Percentiles rank a stretch among this genome's conserved stretches.
phyloP scores from a whole-genome alignment of 1,284 basidiomycete species.

The Pholiota adiposa region DNA sequence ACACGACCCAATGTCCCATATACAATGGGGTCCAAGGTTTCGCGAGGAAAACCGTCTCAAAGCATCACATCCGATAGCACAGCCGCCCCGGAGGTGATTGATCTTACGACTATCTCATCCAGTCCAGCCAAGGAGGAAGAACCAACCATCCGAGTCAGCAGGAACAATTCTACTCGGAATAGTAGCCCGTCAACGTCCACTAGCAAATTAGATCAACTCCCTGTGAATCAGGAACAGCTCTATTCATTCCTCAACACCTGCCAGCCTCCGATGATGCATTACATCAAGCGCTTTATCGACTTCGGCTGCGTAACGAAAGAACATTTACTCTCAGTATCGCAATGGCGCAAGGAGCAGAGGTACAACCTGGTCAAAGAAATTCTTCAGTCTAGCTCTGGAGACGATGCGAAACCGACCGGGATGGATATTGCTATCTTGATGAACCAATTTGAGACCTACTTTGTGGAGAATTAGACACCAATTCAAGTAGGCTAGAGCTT shows the following conservation, averaged over 20 bases:
- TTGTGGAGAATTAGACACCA: neutral
- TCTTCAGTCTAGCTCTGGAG: neutral
- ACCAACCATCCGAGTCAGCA: too few species aligned
- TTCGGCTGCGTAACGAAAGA: conserved; percentile 12
- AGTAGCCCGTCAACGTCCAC: too few species aligned
- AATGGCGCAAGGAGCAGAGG: neutral
- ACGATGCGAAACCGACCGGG: neutral
- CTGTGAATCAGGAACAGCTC: neutral
- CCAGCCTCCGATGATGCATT: conserved; percentile 16
- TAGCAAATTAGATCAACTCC: too few species aligned
- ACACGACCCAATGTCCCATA: too few species aligned
- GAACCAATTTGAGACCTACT: neutral
- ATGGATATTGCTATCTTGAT: neutral
- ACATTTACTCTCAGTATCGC: conserved; percentile 6
- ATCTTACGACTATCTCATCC: too few species aligned
- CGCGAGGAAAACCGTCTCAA: too few species aligned
- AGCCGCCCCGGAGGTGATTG: too few species aligned
- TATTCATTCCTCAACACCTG: conserved; percentile 13
- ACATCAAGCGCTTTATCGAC: conserved; percentile 13
- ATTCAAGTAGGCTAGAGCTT: too few species aligned
- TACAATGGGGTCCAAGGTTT: too few species aligned
- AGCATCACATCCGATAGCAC: too few species aligned
- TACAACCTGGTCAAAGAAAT: neutral
- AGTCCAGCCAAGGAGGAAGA: too few species aligned
- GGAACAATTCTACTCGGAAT: too few species aligned